These are phyloP conservation scores for Paratinospora sagittata DNA, from an alignment of 164 flowering plant genomes.

Conservation along the genomic window DNA sequence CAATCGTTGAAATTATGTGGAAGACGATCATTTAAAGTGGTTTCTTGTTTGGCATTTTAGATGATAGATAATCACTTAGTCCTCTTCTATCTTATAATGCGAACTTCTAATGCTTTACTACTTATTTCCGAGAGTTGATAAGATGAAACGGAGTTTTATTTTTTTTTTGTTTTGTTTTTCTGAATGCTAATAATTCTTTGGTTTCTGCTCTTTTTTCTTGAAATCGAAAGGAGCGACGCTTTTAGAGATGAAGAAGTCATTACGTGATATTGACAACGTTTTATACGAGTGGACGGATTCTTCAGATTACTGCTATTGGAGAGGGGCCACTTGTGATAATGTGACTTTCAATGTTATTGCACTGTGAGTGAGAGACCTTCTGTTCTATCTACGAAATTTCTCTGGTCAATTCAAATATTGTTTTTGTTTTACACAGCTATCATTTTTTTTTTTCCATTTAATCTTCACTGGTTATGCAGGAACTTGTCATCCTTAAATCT, in stretches of 20 bases:
- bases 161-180: too few species aligned
- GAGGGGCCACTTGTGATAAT: slow-evolving; percentile 89
- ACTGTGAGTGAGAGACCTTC: slow-evolving; percentile 58
- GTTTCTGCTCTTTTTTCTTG: background rate
- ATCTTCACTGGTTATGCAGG: slow-evolving; percentile 32
- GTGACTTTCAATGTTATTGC: slow-evolving; percentile 75
- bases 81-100: background rate
- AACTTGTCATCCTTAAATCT: slow-evolving; percentile 84
- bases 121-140: background rate
- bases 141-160: too few species aligned
- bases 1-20: too few species aligned
- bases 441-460: background rate
- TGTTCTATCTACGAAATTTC: background rate
- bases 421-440: background rate
- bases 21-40: background rate
- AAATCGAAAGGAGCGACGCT: slow-evolving; percentile 51
- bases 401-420: background rate
- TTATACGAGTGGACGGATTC: slow-evolving; percentile 85
- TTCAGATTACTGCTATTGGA: slow-evolving; percentile 87
- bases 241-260: slow-evolving; percentile 84
- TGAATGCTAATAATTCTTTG: background rate
- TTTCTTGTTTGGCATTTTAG: background rate
- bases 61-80: background rate
- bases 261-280: slow-evolving; percentile 76
- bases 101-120: background rate